phyloP scores from a whole-genome alignment of 176 grass and related monocot species.

The Eragrostis curvula region DNA sequence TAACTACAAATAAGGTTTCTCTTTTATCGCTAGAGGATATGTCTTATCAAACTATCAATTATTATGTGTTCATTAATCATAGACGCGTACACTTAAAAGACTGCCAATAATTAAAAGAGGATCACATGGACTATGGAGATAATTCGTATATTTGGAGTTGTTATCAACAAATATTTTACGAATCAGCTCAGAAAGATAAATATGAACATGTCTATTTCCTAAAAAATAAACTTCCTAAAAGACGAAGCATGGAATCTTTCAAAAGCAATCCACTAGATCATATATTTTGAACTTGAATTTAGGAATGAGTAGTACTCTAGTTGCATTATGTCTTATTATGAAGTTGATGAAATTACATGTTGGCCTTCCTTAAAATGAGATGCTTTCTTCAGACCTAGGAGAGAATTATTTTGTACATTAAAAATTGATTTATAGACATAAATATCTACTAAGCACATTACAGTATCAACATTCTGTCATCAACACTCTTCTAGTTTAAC shows the following conservation, averaged over 20 bases:
- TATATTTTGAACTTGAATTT: slow-evolving; percentile 16
- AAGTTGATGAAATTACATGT: background rate
- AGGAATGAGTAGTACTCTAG: background rate
- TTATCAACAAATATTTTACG: background rate
- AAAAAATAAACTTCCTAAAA: background rate
- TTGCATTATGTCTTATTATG: background rate
- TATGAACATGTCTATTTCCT: background rate
- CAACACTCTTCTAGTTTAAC: background rate
- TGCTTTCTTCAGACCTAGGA: background rate
- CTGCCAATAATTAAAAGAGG: background rate
- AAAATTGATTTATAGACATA: background rate
- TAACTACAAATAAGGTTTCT: background rate
- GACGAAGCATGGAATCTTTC: background rate
- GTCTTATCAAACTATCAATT: background rate
- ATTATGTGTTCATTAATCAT: background rate
- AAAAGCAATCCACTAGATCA: background rate
- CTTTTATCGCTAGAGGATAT: background rate
- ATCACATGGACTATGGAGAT: no score
- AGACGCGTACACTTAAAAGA: background rate
- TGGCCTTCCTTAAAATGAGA: background rate
- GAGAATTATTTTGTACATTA: background rate
- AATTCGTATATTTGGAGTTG: background rate
- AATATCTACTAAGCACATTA: background rate
- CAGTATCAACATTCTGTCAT: background rate
- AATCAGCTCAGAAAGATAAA: background rate